Base-by-base conservation (phyloP, 2,329 filamentous ascomycete genomes). In the Hypomyces rosellus region DNA sequence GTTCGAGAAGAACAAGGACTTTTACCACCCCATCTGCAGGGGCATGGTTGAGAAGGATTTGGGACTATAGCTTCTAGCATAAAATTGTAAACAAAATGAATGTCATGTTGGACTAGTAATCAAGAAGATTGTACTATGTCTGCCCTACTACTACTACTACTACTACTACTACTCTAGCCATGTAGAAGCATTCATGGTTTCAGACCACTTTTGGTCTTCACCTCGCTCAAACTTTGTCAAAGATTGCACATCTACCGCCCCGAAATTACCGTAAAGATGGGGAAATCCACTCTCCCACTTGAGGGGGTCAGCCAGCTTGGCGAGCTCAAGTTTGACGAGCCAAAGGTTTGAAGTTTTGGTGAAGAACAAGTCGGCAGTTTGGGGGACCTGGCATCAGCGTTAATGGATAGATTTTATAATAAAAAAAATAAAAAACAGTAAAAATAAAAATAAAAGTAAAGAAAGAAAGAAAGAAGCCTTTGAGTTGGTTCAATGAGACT, bases 1-100 rank as follows among this genome's bases (percentile, higher is more conserved):
- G 0, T 96, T 96, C 69, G 80, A 87, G 70, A 86, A 86, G 77
- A 86, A 96, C 66, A 87, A 80, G 69, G 85, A 90, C 55, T 97
- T 97, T 64, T 99, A 97, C 65, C 92, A 97, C 65, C 93, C 93
- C 2, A 96, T 97, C 60, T 96, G 91, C 66, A 81, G 82, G 54
- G 81, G 76, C 7, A 87, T 95, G 82, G 83, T 95, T 3, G 87
- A 89, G 71, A 96, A 95, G 76, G 88, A 95, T 67, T 69, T 95
- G 34, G 77, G 75, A 34, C 54, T 69, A 37, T 64, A 63, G 51
- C n/a, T n/a, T 55, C 25, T 30, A 30, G 25, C 25, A 30, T 30
- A 30, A 30, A 30, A 30, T 30, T 49, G 15, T 2, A 20, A 36
- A 47, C 3, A 30, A 6, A 40, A 55, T 46, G 25, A 8, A 11